Conservation (phyloP, 306 rosid species). For the Medicago ruthenica region DNA sequence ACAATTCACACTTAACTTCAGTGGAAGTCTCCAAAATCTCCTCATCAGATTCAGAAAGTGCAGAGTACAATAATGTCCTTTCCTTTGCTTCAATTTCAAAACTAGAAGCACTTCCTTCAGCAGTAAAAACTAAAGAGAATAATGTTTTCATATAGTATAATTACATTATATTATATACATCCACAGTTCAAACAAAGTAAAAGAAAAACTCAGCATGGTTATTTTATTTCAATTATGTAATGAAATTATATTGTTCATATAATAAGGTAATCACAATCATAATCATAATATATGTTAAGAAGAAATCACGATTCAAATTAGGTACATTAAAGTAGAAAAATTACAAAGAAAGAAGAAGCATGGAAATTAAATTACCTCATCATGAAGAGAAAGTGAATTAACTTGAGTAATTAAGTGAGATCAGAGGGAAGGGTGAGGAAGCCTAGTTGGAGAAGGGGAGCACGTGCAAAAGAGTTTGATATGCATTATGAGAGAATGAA, state of each 20-base stretch:
- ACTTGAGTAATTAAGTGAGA: neutral
- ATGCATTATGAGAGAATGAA: slow-evolving; percentile 33
- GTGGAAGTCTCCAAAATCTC: neutral
- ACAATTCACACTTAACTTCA: slow-evolving; percentile 30
- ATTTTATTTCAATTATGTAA: slow-evolving; percentile 6
- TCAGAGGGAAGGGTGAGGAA: slow-evolving; percentile 56
- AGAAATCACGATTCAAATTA: neutral
- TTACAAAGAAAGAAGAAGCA: neutral
- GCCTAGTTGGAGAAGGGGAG: slow-evolving; percentile 96
- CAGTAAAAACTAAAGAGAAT: neutral
- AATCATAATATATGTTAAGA: neutral
- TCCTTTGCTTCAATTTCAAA: slow-evolving; percentile 15
- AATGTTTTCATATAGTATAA: neutral
- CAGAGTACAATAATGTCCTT: neutral
- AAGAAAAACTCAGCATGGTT: neutral
- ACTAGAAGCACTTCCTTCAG: neutral
- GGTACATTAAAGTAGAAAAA: neutral
- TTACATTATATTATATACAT: too few species aligned
- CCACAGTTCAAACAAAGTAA: too few species aligned
- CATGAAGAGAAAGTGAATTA: neutral
- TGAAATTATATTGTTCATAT: slow-evolving; percentile 1
- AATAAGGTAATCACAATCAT: neutral
- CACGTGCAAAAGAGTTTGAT: slow-evolving; percentile 68
- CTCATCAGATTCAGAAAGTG: neutral
- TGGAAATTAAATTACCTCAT: neutral